Evolutionary conservation across 2,329 filamentous ascomycete species (phyloP).

Genomic region (Claviceps spartinae): DNA sequence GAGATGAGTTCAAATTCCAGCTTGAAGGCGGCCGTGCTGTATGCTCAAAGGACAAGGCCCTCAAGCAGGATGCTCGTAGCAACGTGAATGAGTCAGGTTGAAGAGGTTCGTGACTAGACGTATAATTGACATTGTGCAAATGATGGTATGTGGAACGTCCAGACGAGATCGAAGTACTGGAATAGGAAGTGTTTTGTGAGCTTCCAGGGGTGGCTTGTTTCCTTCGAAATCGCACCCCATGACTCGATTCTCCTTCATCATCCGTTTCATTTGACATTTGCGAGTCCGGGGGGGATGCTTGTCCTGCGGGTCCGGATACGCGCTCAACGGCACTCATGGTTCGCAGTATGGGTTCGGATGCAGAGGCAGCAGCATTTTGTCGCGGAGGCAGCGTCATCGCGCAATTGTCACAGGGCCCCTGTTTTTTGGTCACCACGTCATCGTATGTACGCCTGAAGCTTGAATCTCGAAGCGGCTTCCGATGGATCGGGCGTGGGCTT

Average conservation of each 20-base stretch:
- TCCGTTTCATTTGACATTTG: constrained; percentile 39
- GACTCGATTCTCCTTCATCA: constrained; percentile 31
- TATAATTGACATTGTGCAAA: constrained; percentile 54
- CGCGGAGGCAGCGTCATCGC: constrained; percentile 46
- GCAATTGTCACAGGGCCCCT: constrained; percentile 54
- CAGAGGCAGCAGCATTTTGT: constrained; percentile 15
- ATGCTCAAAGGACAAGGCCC: constrained; percentile 53
- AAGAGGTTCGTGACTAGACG: constrained; percentile 52
- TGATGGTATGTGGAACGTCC: constrained; percentile 39
- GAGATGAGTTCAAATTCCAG: constrained; percentile 24
- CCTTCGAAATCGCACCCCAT: constrained; percentile 26
- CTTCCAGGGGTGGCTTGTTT: constrained; percentile 29
- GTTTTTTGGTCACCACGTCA: constrained; percentile 49
- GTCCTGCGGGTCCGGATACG: constrained; percentile 35
- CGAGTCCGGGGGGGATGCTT: constrained; percentile 38
- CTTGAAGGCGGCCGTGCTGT: constrained; percentile 41
- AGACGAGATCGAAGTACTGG: constrained; percentile 37
- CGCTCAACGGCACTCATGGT: constrained; percentile 47
- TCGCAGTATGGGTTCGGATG: constrained; percentile 36
- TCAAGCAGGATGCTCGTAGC: constrained; percentile 50
- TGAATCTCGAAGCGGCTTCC: constrained; percentile 36
- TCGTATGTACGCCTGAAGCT: constrained; percentile 51
- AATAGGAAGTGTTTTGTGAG: constrained; percentile 34
- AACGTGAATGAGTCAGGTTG: constrained; percentile 51
- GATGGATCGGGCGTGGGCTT: constrained; percentile 34